phyloP scores from a whole-genome alignment of 306 rosid genomes.

The Abrus pulchellus region DNA sequence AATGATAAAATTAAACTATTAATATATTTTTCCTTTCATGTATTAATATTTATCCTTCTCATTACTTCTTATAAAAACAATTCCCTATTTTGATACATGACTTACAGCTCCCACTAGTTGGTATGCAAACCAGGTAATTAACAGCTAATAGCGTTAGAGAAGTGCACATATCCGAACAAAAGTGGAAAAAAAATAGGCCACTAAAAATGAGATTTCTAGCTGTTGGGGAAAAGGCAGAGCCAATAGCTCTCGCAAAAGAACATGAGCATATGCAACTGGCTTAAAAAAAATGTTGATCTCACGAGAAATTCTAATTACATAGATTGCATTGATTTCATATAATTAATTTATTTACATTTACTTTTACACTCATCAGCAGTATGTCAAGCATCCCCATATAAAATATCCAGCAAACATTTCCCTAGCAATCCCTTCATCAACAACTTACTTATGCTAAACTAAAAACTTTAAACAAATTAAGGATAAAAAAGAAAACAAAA shows the following conservation, averaged over 20 bases:
- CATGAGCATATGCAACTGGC: neutral
- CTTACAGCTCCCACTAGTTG: neutral
- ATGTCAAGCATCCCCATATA: slow-evolving; percentile 54
- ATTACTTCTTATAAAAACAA: too few relatives aligned
- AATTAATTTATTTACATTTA: slow-evolving; percentile 63
- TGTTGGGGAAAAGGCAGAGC: neutral
- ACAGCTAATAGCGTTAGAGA: neutral
- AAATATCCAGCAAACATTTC: slow-evolving; percentile 59
- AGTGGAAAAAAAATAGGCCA: neutral
- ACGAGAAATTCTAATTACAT: neutral
- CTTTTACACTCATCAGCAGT: slow-evolving; percentile 63
- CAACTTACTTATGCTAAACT: slow-evolving; percentile 54
- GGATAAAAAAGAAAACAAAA: neutral
- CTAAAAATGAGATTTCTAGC: neutral
- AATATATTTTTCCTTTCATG: too few relatives aligned
- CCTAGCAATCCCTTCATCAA: slow-evolving; percentile 56
- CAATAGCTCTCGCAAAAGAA: neutral
- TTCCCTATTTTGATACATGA: too few relatives aligned
- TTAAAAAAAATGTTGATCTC: neutral
- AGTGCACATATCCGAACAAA: neutral
- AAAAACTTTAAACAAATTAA: slow-evolving; percentile 36
- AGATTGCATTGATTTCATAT: slow-evolving; percentile 37
- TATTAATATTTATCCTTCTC: too few relatives aligned
- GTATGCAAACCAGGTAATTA: neutral
- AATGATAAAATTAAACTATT: too few relatives aligned